Percentiles rank a stretch among this genome's conserved stretches.
phyloP scores from a whole-genome alignment of 441 rosid species.

The Eruca vesicaria region DNA sequence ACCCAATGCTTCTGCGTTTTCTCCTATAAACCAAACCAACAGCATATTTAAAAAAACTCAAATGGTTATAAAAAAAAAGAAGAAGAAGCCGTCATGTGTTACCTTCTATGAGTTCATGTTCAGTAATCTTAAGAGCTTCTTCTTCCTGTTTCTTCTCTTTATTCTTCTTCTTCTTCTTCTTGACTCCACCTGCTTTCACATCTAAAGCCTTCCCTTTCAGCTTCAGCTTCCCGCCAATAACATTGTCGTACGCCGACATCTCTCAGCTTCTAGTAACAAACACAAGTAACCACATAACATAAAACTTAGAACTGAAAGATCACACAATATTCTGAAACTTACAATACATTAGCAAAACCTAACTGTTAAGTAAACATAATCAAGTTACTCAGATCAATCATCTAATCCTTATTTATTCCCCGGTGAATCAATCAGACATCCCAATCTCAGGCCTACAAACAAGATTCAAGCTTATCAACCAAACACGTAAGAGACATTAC shows the following conservation, averaged over 20 bases:
- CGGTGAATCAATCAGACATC: background rate
- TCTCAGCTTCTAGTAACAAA: conserved; percentile 8
- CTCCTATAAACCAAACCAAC: conserved; percentile 36
- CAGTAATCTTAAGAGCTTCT: conserved; percentile 36
- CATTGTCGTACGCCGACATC: conserved; percentile 79
- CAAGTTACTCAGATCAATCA: background rate
- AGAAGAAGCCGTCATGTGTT: background rate
- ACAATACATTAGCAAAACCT: background rate
- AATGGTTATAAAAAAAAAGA: background rate
- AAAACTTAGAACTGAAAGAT: background rate
- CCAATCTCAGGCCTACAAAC: background rate
- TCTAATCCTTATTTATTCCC: background rate
- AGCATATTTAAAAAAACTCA: background rate
- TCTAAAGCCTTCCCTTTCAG: conserved; percentile 93
- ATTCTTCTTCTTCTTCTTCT: conserved; percentile 53
- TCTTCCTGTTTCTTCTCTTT: conserved; percentile 50
- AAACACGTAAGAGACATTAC: background rate
- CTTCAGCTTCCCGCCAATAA: conserved; percentile 84
- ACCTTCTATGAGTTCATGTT: conserved; percentile 56
- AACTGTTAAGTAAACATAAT: background rate
- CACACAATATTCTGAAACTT: background rate
- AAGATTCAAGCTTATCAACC: background rate
- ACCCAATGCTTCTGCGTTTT: conserved; percentile 20
- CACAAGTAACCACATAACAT: conserved; percentile 18
- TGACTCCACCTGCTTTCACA: conserved; percentile 67